A percentile compares a stretch with the other conserved stretches of the same genome.
phyloP scores from a whole-genome alignment of 129 eudicot genomes.

The Escallonia rubra region DNA sequence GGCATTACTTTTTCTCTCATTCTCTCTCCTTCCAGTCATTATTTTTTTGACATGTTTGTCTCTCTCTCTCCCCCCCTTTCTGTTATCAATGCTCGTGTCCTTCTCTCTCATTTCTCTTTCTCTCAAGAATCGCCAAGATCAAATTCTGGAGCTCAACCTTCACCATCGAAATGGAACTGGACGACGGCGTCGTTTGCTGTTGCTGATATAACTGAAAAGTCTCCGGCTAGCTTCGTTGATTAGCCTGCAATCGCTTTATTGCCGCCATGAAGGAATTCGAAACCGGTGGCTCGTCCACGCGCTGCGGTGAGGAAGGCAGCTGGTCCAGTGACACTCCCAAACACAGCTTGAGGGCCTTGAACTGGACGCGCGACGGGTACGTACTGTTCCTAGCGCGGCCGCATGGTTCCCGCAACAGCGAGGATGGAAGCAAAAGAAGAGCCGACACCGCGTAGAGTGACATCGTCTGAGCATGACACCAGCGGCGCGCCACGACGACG shows the following conservation, averaged over 20 bases:
- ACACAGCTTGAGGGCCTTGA: conserved; percentile 41
- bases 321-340: conserved; percentile 43
- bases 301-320: conserved; percentile 19
- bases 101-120: no score
- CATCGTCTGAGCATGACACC: conserved; percentile 45
- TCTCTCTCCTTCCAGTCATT: no score
- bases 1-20: no score
- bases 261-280: conserved; percentile 57
- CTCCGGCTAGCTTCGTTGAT: conserved; percentile 38
- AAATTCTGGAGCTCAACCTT: no score
- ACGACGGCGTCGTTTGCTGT: no score
- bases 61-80: no score
- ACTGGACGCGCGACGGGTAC: conserved; percentile 35
- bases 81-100: no score
- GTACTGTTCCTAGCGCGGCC: conserved; percentile 28
- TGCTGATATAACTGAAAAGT: conserved; percentile 24
- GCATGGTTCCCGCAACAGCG: conserved; percentile 32
- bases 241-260: conserved; percentile 40
- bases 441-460: conserved; percentile 40
- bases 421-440: conserved; percentile 18
- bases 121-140: no score
- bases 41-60: no score
- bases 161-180: no score
- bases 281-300: conserved; percentile 32
- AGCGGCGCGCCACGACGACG: conserved; percentile 33